Base-by-base conservation (phyloP, 163 green algal genomes). In the Scenedesmus sp. region DNA sequence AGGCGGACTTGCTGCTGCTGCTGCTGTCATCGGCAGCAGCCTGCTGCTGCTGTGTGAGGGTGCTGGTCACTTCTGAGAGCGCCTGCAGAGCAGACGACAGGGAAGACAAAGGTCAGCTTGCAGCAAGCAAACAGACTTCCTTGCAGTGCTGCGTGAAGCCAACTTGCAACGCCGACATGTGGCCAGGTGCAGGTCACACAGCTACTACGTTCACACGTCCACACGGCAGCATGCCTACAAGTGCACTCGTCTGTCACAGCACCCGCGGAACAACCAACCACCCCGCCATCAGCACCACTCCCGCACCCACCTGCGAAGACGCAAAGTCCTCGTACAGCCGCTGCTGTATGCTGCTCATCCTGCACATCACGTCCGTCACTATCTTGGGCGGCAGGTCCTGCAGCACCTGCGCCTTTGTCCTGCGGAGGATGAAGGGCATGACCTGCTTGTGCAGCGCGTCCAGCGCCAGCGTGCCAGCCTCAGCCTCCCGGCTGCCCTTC, bases 341-440 rank as follows among this genome's bases (percentile, higher is more conserved):
- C 35, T 81, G 89, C 93, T 98, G 96, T 65, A 98, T 92, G 40
- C 94, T 92, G 3, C 86, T 94, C 44, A 98, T 90, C 40, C 96
- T 93, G 89, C 96, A 97, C 72, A 94, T 93, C 20, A 97, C 90
- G 83, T 96, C 95, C 73, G 95, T 95, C 20, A 97, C 90, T 37
- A 99, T 99, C 94, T 99, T 99, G 91, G 98, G 98, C 0, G 98
- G 98, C 90, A 99, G 94, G 93, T 99, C 98, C 20, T 95, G 90
- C 37, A 99, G 94, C 76, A 99, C 98, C 83, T 98, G 94, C 42
- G 98, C 97, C 94, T 99, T 99, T 83, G 97, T 99, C 42, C 98
- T 94, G 26, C 98, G 93, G 91, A 99, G 93, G 7, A 99, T 93
- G 92, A 99, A 99, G 1, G 98, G 98, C 95, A 97, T 98, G 70